Percentiles rank a stretch among this genome's conserved stretches.
Conservation (phyloP, 192 early-diverging fungal species). For the Spizellomyces sp. region DNA sequence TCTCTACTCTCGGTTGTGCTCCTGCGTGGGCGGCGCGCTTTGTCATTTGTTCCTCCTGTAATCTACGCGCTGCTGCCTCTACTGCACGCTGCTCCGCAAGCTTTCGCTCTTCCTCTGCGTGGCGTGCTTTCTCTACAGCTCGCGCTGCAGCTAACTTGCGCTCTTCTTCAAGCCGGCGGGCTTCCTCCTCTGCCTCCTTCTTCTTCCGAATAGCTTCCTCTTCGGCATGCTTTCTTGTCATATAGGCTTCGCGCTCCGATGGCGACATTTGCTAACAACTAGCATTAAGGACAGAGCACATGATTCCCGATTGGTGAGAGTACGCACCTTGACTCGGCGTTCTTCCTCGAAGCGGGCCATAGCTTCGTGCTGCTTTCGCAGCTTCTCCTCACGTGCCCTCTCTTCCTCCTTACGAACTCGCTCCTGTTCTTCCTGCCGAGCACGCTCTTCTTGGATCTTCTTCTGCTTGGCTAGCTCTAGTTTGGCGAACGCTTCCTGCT, state of each 20-base stretch:
- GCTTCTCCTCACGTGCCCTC: slow-evolving; percentile 33
- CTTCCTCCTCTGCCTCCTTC: slow-evolving; percentile 18
- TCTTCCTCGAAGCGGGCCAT: slow-evolving; percentile 41
- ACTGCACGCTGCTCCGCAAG: too few relatives aligned
- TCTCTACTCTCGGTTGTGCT: not conserved
- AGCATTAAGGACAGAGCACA: not conserved
- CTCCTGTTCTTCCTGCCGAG: slow-evolving; percentile 8
- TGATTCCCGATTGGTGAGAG: not conserved
- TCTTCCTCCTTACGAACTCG: slow-evolving; percentile 23
- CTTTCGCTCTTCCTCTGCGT: too few relatives aligned
- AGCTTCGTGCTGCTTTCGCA: slow-evolving; percentile 38
- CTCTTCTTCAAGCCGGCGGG: not conserved
- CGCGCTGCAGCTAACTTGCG: not conserved
- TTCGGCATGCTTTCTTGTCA: slow-evolving; percentile 9
- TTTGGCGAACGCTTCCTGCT: slow-evolving; percentile 36
- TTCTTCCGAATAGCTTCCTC: slow-evolving; percentile 17
- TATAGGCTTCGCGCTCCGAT: slow-evolving; percentile 23
- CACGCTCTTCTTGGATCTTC: slow-evolving; percentile 17
- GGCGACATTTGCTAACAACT: slow-evolving; percentile 23
- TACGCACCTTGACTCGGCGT: slow-evolving; percentile 28
- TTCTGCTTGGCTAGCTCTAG: slow-evolving; percentile 33
- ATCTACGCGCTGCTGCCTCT: not conserved
- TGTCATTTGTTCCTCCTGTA: slow-evolving; percentile 6
- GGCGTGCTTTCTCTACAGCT: not conserved
- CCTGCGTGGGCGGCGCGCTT: too few relatives aligned